Evolutionary conservation across 2,329 filamentous ascomycete species (phyloP), one percentile per base, ranked within the genome.

Genomic region (Leptosphaerulina australis): DNA sequence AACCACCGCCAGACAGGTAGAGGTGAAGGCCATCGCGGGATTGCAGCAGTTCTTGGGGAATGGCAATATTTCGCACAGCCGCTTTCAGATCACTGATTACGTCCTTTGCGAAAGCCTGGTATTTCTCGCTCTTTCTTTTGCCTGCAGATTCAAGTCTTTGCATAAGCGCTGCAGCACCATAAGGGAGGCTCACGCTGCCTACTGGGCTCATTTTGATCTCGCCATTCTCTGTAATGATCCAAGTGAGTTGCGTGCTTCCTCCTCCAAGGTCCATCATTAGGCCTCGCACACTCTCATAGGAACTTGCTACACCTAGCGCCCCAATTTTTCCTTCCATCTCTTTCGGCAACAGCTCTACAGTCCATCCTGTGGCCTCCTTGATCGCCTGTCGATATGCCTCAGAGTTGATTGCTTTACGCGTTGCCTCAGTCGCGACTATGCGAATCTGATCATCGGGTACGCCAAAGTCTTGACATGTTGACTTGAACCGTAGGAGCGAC

Each of bases 1-100:
- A 96, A 0, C 92, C 92, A 18, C 92, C 92, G 33, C 92, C 92
- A 55, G 89, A 96, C 49, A 97, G 84, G 69, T 92, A 96, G 7
- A 96, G 78, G 25, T 88, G 84, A 6, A 72, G 60, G 1, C 68
- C 68, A n/a, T 62, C 50, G 28, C 38, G 44, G 33, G 55, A 56
- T 10, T 78, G 67, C 1, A 77, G 56, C 5, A 85, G 71, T 12
- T 78, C 74, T 10, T 74, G 66, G 0, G 92, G 83, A 0, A 88
- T 73, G 5, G 78, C 72, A 4, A 89, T 74, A 21, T 75, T 69
- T 12, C 75, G 69, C 50, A 89, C 88, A 1, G 88, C 86, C 9
- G 76, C 72, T 31, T 76, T 77, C 69, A 94, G 82, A 29, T 82
- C 80, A 4, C 64, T 60, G 12, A 78, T 74, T 43, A 94, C 83